These are phyloP conservation scores for Margaritispora aquatica DNA, from an alignment of 495 filamentous ascomycete genomes.

Conservation along the genomic window DNA sequence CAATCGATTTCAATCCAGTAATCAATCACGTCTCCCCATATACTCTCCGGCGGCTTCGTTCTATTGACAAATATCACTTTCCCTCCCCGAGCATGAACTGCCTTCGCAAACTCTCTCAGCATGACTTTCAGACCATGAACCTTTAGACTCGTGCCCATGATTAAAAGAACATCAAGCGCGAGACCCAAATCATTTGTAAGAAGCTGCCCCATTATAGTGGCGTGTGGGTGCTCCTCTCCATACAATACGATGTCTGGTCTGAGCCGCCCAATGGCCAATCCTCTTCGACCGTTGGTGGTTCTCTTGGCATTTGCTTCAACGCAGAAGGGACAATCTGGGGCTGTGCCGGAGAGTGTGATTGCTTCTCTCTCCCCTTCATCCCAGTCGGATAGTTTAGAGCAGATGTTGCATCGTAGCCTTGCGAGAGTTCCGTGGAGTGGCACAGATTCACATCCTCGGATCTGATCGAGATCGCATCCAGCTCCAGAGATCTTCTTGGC, in stretches of 20 bases:
- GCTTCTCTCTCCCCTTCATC: slow-evolving; percentile 42
- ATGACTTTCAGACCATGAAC: slow-evolving; percentile 64
- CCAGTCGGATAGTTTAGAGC: slow-evolving; percentile 53
- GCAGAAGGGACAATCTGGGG: slow-evolving; percentile 59
- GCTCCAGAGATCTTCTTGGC: slow-evolving; percentile 11
- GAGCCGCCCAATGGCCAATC: slow-evolving; percentile 52
- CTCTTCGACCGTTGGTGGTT: slow-evolving; percentile 54
- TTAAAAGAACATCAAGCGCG: slow-evolving; percentile 56
- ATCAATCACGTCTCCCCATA: slow-evolving; percentile 62
- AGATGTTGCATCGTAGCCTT: slow-evolving; percentile 55
- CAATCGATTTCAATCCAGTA: slow-evolving; percentile 68
- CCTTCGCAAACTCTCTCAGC: slow-evolving; percentile 63
- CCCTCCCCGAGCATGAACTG: slow-evolving; percentile 55
- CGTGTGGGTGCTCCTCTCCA: slow-evolving; percentile 63
- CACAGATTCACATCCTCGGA: slow-evolving; percentile 50
- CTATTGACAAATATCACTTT: slow-evolving; percentile 66
- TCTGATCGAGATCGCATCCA: slow-evolving; percentile 17
- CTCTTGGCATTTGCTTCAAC: slow-evolving; percentile 47
- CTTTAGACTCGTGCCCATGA: slow-evolving; percentile 61
- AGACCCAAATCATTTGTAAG: slow-evolving; percentile 56
- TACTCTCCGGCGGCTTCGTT: slow-evolving; percentile 59
- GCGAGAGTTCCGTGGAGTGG: slow-evolving; percentile 60
- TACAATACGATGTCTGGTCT: slow-evolving; percentile 68
- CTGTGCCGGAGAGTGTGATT: slow-evolving; percentile 46
- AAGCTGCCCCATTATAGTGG: slow-evolving; percentile 53